These are phyloP conservation scores for Gelatoporia subvermispora DNA, from an alignment of 768 basidiomycete species.

Conservation along the genomic window DNA sequence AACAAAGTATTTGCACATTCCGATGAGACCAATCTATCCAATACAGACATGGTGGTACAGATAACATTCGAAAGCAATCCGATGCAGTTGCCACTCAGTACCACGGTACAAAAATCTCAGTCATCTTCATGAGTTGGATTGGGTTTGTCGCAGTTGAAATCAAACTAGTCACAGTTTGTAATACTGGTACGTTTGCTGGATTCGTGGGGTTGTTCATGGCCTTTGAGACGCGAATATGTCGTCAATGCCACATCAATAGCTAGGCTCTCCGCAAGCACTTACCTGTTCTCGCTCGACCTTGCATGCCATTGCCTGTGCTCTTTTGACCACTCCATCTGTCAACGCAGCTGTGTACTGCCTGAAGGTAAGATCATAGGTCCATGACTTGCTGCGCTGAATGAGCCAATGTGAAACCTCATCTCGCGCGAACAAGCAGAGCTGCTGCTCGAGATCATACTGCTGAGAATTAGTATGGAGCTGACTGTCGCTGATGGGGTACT, in stretches of 20 bases:
- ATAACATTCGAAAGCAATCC: conserved; percentile 2
- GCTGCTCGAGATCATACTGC: conserved; percentile 89
- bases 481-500: conserved; percentile 16
- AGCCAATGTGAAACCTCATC: conserved; percentile 89
- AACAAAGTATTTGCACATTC: not conserved
- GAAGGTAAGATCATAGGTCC: conserved; percentile 54
- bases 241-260: too few species aligned
- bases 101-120: conserved; percentile 84
- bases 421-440: conserved; percentile 84
- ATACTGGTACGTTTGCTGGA: conserved; percentile 47
- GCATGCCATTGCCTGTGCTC: conserved; percentile 81
- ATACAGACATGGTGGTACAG: conserved; percentile 3
- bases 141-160: conserved; percentile 87
- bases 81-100: conserved; percentile 39
- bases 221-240: conserved; percentile 17
- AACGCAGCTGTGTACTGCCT: conserved; percentile 50
- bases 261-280: too few species aligned
- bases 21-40: conserved; percentile 6
- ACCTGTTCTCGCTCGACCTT: conserved; percentile 84
- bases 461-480: not conserved
- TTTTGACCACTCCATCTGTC: conserved; percentile 69
- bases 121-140: conserved; percentile 77
- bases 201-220: conserved; percentile 27
- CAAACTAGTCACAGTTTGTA: conserved; percentile 78
- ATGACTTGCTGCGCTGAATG: conserved; percentile 45